Base-by-base conservation (phyloP, 352 stramenopile genomes). In the Phytopythium delawarense region DNA sequence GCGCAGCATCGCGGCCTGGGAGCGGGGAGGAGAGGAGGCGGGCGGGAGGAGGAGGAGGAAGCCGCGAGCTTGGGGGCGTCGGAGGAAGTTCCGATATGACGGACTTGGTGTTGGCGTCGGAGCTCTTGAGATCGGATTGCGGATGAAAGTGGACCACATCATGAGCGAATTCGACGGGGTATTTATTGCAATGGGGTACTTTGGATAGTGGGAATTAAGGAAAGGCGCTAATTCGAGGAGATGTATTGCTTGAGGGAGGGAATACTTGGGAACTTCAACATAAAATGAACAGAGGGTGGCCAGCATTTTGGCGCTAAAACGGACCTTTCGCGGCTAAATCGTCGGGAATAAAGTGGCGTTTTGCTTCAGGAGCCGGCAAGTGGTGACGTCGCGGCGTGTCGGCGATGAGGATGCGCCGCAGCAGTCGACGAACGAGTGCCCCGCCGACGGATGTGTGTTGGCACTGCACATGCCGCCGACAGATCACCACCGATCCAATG, bases 31-130 rank as follows among this genome's bases (percentile, higher is more conserved):
- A 28, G 25, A 28, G 25, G 25, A 28, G 25, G 18, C 4, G 4
- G 30, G 15, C 7, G 30, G 25, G 16, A 23, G 42, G 42, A 25
- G 51, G 68, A 23, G 42, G 69, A 80, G 69, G 77, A 23, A 21
- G n/a, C 18, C 42, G 18, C 15, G 39, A 25, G 44, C 58, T 62
- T 42, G 28, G 30, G 2, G 35, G 11, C 5, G 53, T 20, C 20
- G 4, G n/a, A 15, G 55, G 5, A 51, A 61, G 40, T 61, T 61
- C 21, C 55, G 55, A 61, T 61, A 20, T 61, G 55, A 34, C 23
- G 16, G 25, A 34, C 7, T 49, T 21, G 42, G 42, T 32, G 28
- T 40, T 40, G 35, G 8, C 12, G 35, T 11, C 35, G 35, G 35
- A 40, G 35, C 9, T 40, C 35, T 40, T 40, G 35, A 15, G 8